Percentiles rank a stretch among this genome's conserved stretches.
These are phyloP conservation scores for Torulaspora franciscae DNA, from an alignment of 805 yeast genomes.

Conservation along the genomic window DNA sequence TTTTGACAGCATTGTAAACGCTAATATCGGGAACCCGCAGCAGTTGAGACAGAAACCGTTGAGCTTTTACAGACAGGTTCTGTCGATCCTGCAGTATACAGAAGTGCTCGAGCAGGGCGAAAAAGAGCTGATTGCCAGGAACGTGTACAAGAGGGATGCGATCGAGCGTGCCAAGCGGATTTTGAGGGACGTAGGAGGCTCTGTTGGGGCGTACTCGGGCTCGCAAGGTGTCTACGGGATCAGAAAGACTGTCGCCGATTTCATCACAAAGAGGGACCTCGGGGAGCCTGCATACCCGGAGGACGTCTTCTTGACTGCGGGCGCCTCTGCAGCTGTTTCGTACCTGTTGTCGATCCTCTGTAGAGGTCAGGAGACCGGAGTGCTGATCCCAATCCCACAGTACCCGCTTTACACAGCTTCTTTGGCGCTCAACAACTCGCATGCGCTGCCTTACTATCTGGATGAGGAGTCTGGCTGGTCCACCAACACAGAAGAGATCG, in stretches of 20 bases:
- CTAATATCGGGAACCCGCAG: constrained; percentile 98
- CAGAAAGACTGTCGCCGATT: constrained; percentile 75
- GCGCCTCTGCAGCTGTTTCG: constrained; percentile 93
- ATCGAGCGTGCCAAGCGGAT: constrained; percentile 61
- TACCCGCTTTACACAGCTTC: constrained; percentile 97
- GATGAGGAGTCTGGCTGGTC: constrained; percentile 84
- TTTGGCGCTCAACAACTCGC: constrained; percentile 73
- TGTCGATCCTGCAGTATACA: constrained; percentile 84
- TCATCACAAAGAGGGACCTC: constrained; percentile 74
- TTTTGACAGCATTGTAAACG: constrained; percentile 71
- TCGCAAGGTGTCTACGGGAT: constrained; percentile 80
- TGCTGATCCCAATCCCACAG: constrained; percentile 95
- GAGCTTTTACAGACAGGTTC: constrained; percentile 90
- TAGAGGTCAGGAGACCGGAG: constrained; percentile 62
- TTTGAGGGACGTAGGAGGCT: constrained; percentile 56
- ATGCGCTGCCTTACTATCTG: constrained; percentile 80
- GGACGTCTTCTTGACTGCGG: constrained; percentile 79
- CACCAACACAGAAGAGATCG: constrained; percentile 63
- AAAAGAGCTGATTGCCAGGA: constrained; percentile 11
- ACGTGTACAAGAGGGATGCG: constrained; percentile 58
- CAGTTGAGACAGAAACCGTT: constrained; percentile 91
- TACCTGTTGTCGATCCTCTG: constrained; percentile 69
- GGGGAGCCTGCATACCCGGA: constrained; percentile 62
- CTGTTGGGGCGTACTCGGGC: constrained; percentile 92
- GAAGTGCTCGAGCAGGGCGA: constrained; percentile 44